Conservation (phyloP, 1,284 basidiomycete species). For the Cystobasidium sp. region DNA sequence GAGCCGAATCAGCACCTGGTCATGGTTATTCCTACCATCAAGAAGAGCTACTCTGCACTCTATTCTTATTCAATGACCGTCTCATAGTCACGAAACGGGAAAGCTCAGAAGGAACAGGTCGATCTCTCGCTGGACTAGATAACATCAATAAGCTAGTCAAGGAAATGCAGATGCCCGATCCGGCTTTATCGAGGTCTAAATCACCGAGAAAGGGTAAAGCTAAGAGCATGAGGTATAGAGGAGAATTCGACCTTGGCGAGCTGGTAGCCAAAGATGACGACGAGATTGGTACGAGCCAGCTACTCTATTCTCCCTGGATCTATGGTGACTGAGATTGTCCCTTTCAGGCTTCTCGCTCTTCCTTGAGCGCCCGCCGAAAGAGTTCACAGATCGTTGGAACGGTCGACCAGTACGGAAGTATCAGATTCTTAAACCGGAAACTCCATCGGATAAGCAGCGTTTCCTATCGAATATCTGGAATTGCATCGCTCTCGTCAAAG, state of each 20-base stretch:
- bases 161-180: conserved; percentile 47
- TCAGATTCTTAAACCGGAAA: conserved; percentile 63
- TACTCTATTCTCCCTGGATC: neutral
- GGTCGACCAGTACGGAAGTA: conserved; percentile 77
- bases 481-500: conserved; percentile 28
- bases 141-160: conserved; percentile 72
- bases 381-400: conserved; percentile 62
- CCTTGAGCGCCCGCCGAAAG: conserved; percentile 71
- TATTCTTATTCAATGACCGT: conserved; percentile 95
- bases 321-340: neutral
- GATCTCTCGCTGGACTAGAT: conserved; percentile 78
- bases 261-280: conserved; percentile 81
- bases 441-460: conserved; percentile 41
- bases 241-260: conserved; percentile 59
- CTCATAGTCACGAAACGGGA: conserved; percentile 89
- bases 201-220: conserved; percentile 58
- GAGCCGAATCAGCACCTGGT: neutral
- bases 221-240: conserved; percentile 52
- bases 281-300: conserved; percentile 67
- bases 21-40: conserved; percentile 49
- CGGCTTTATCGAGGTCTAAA: conserved; percentile 43
- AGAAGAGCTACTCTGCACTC: conserved; percentile 73
- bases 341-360: conserved; percentile 77
- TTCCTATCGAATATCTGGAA: conserved; percentile 45
- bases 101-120: conserved; percentile 72